Base-by-base conservation (phyloP, 2,329 filamentous ascomycete species). In the Exserohilum rostratum region DNA sequence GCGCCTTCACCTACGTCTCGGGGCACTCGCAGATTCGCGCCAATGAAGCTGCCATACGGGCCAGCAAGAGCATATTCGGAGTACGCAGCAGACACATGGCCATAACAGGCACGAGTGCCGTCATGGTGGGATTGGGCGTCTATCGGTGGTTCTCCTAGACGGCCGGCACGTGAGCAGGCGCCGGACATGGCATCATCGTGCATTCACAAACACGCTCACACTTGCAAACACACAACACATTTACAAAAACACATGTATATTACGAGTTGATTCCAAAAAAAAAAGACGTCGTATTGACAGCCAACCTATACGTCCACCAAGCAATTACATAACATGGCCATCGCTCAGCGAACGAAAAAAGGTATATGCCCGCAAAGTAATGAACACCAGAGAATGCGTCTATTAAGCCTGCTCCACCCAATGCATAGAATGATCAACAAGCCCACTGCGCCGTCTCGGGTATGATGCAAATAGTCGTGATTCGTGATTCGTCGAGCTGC, bases 1-100 rank as follows among this genome's bases (percentile, higher is more conserved):
- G 79, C 50, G 70, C 74, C 20, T 81, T 79, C 67, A 77, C 75
- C 5, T 80, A 79, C 64, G 62, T 75, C 31, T 78, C 78, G 2
- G 79, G 79, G 5, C 78, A 78, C 65, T 67, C 71, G 13, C 78
- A 81, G 49, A 69, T 82, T 20, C 68, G 66, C 10, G 64, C 76
- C 34, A 72, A 77, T 25, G 72, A 79, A 64, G 62, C 64, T 4
- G 70, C 71, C 42, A 80, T 80, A 46, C 47, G 76, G 33, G 71
- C 72, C 44, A 77, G 72, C 58, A 76, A 74, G 30, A 75, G 72
- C 46, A 65, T 72, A 50, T 76, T 80, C 44, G 76, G 77, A 6
- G 72, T 81, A 68, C 63, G 65, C 5, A 73, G 73, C 45, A 61
- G 79, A 34, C 66, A 72, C 57, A 67, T 70, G 3, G 76, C 75